Percentiles rank a stretch among this genome's conserved stretches.
Conservation (phyloP, 495 filamentous ascomycete genomes). For the Annulohypoxylon bovei region DNA sequence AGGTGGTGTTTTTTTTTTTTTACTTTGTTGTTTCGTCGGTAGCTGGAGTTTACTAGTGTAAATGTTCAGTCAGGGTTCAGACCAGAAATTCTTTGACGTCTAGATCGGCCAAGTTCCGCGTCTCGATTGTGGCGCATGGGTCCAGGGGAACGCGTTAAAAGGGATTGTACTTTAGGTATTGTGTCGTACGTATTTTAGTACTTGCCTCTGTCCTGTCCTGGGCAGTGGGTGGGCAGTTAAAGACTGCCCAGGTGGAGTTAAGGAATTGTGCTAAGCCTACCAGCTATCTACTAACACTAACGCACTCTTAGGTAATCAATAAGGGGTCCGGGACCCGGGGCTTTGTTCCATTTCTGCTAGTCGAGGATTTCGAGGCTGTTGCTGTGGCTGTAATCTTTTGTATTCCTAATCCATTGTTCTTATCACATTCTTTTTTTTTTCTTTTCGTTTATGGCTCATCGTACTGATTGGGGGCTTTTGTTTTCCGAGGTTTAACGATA, state of each 20-base stretch:
- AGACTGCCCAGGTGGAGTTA: too few relatives aligned
- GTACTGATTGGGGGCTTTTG: background rate
- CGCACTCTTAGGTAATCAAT: background rate
- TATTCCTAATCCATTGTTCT: background rate
- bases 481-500: background rate
- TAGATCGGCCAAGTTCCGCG: constrained; percentile 43
- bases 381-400: background rate
- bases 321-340: too few relatives aligned
- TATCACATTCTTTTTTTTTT: background rate
- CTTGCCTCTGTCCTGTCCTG: background rate
- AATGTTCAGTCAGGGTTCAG: constrained; percentile 36
- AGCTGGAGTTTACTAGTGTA: constrained; percentile 33
- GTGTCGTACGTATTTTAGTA: background rate
- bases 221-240: background rate
- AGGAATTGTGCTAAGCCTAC: background rate
- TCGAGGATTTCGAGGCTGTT: background rate
- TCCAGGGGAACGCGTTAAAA: constrained; percentile 21
- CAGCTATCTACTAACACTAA: background rate
- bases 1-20: background rate
- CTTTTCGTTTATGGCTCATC: background rate
- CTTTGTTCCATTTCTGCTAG: background rate
- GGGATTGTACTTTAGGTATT: constrained; percentile 9
- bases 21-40: constrained; percentile 11
- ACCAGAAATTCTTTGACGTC: constrained; percentile 43
- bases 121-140: constrained; percentile 41